These are phyloP conservation scores for Corymbia citriodora DNA, from an alignment of 441 rosid genomes.

Conservation along the genomic window DNA sequence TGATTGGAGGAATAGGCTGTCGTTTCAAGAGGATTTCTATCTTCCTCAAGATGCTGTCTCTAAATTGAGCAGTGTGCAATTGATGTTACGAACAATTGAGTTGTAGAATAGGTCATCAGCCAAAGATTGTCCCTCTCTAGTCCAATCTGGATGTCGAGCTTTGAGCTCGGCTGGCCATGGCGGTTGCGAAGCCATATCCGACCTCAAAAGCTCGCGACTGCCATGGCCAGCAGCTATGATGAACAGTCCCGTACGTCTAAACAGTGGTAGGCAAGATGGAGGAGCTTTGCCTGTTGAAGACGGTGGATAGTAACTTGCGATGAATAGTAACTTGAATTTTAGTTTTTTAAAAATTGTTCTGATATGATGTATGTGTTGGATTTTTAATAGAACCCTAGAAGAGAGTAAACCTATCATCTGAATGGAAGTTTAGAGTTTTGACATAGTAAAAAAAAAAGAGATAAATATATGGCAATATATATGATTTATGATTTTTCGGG, in stretches of 20 bases:
- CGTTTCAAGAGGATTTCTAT: background rate
- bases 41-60: background rate
- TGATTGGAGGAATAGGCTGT: background rate
- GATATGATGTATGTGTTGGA: rapidly evolving
- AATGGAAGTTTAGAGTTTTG: no score
- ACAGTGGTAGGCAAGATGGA: background rate
- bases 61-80: background rate
- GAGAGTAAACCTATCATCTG: rapidly evolving
- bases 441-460: no score
- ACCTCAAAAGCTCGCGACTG: background rate
- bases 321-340: background rate
- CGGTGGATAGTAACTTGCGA: rapidly evolving
- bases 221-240: background rate
- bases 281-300: background rate
- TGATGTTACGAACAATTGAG: background rate
- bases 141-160: background rate
- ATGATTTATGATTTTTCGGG: no score
- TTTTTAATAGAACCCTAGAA: no score
- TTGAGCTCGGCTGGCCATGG: background rate
- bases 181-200: background rate
- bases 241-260: background rate
- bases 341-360: no score
- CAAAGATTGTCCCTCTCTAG: background rate
- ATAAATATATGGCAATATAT: rapidly evolving
- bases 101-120: background rate